Evolutionary conservation across 768 basidiomycete species (phyloP).

Genomic region (Suillus clintonianus): DNA sequence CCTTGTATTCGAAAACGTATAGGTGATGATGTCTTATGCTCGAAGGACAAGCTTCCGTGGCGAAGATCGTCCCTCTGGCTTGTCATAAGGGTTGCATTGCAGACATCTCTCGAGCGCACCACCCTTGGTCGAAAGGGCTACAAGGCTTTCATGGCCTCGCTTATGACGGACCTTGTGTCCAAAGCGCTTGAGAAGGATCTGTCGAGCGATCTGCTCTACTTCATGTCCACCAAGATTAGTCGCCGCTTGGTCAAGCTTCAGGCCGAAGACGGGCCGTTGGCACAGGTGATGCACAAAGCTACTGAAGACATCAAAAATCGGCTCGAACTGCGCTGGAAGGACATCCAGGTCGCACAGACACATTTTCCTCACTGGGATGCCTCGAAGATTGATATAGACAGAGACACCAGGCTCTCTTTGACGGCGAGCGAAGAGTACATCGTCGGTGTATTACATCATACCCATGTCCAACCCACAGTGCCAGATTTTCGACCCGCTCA

Average conservation of each 20-base stretch:
- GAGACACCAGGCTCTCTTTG: conserved; percentile 38
- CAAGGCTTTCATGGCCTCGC: too few relatives aligned
- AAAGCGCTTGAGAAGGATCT: too few relatives aligned
- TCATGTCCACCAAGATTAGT: conserved; percentile 27
- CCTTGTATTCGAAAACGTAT: too few relatives aligned
- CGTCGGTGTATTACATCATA: conserved; percentile 10
- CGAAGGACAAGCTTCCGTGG: too few relatives aligned
- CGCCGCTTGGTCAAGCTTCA: conserved; percentile 28
- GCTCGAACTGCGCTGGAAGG: conserved; percentile 37
- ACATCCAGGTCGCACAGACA: conserved; percentile 26
- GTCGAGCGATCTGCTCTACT: conserved; percentile 28
- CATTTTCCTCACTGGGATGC: conserved; percentile 25
- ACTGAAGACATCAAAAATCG: conserved; percentile 16
- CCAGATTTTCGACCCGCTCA: conserved; percentile 1
- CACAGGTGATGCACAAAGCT: conserved; percentile 32
- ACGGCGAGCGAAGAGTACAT: conserved; percentile 29
- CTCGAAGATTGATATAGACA: conserved; percentile 23
- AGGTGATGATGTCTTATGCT: too few relatives aligned
- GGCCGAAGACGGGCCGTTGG: conserved; percentile 16
- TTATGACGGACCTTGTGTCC: too few relatives aligned
- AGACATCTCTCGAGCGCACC: too few relatives aligned
- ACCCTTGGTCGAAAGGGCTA: too few relatives aligned
- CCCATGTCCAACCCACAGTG: conserved; percentile 7
- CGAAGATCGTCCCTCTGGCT: too few relatives aligned
- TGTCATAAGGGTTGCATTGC: too few relatives aligned